Evolutionary conservation across 169 alveolate genomes (phyloP).

Genomic region (Blepharisma undulans): DNA sequence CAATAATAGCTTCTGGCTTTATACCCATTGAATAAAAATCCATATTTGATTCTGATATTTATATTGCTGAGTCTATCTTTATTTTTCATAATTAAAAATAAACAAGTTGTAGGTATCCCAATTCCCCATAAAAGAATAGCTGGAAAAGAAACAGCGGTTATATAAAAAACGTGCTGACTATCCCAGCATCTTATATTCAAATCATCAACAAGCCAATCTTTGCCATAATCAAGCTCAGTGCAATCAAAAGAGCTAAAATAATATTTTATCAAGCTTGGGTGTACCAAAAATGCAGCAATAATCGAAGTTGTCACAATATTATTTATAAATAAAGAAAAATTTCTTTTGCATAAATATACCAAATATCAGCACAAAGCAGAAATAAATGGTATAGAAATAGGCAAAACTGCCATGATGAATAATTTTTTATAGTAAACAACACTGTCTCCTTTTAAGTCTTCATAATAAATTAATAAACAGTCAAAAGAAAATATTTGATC

Average conservation of each 20-base stretch:
- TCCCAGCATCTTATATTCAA: constrained; percentile 11
- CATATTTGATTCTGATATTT: constrained; percentile 40
- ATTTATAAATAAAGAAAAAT: neutral
- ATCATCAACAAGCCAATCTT: constrained; percentile 32
- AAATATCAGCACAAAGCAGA: neutral
- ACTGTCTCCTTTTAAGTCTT: neutral
- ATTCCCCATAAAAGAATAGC: constrained; percentile 52
- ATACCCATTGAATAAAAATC: constrained; percentile 54
- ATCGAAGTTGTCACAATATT: constrained; percentile 39
- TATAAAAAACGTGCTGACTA: neutral
- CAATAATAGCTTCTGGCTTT: constrained; percentile 43
- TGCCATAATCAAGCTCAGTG: constrained; percentile 32
- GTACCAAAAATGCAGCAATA: constrained; percentile 51
- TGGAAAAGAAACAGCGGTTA: constrained; percentile 39
- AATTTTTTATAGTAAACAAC: neutral
- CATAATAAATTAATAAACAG: constrained; percentile 22
- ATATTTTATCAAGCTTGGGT: constrained; percentile 45
- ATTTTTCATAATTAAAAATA: neutral
- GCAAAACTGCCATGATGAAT: neutral
- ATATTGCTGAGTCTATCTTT: neutral
- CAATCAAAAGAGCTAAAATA: constrained; percentile 15
- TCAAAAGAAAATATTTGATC: constrained; percentile 46
- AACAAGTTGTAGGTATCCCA: constrained; percentile 49
- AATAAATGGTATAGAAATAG: neutral
- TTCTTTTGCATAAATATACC: neutral